These are phyloP conservation scores for Suhomyces bribrorum DNA, from an alignment of 1,139 yeast genomes.

Conservation along the genomic window DNA sequence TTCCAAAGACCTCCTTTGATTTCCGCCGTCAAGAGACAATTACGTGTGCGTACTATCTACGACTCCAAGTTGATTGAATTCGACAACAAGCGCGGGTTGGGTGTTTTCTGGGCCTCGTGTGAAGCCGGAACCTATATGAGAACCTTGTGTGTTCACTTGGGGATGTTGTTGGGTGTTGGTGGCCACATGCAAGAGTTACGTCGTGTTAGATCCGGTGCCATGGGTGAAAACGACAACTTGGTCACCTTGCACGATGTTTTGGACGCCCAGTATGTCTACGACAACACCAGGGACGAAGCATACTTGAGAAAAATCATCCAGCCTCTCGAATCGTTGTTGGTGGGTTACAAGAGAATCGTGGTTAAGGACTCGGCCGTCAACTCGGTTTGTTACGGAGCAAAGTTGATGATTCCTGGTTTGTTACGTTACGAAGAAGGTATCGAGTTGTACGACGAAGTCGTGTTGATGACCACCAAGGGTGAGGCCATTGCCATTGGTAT, in stretches of 20 bases:
- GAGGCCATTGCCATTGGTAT: conserved; percentile 98
- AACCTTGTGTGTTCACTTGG: conserved; percentile 96
- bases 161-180: conserved; percentile 97
- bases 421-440: conserved; percentile 97
- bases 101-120: conserved; percentile 99
- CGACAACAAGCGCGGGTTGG: conserved; percentile 94
- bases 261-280: conserved; percentile 98
- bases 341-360: conserved; percentile 95
- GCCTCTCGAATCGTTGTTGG: conserved; percentile 89
- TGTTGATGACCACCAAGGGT: conserved; percentile 97
- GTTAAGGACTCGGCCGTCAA: conserved; percentile 98
- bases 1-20: conserved; percentile 99
- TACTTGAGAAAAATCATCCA: conserved; percentile 92
- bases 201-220: conserved; percentile 97
- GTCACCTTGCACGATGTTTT: conserved; percentile 95
- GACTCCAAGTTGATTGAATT: conserved; percentile 94
- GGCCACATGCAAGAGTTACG: conserved; percentile 99
- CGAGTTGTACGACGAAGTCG: conserved; percentile 96
- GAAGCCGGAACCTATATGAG: conserved; percentile 99
- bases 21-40: conserved; percentile 98
- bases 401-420: conserved; percentile 97
- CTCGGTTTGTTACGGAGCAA: conserved; percentile 98
- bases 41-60: conserved; percentile 96
- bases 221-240: conserved; percentile 85
- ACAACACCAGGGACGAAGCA: conserved; percentile 94